Conservation (phyloP, 306 rosid species). For the Casuarina cunninghamiana region DNA sequence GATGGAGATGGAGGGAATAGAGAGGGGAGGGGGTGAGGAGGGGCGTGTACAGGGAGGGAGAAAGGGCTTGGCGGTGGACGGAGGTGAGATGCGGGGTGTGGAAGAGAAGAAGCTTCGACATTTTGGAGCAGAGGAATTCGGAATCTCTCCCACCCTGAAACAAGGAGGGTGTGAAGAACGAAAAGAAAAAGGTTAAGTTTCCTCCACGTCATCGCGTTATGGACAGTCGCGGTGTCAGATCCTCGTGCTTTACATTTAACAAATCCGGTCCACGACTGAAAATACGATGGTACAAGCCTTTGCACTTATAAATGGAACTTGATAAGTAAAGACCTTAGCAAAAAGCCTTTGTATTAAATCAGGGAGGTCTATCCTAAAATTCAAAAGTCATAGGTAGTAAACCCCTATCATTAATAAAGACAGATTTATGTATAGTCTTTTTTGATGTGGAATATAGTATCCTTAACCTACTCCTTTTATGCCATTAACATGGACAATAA, state of each 20-base stretch:
- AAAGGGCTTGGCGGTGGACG: constrained; percentile 25
- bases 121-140: constrained; percentile 7
- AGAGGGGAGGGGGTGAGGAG: constrained; percentile 3
- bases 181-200: constrained; percentile 26
- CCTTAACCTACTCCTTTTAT: no score
- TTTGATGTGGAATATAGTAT: no score
- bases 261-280: no score
- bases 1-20: constrained; percentile 26
- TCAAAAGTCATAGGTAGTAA: no score
- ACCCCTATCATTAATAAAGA: no score
- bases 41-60: constrained; percentile 12
- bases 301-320: no score
- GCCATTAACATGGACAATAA: no score
- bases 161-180: background rate
- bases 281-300: no score
- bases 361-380: no score
- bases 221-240: constrained; percentile 13
- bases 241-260: background rate
- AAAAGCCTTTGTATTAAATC: no score
- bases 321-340: no score
- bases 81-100: constrained; percentile 45
- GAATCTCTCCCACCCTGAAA: background rate
- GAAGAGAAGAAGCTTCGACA: constrained; percentile 64
- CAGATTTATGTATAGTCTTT: no score
- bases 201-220: constrained; percentile 35